Evolutionary conservation across 2,329 filamentous ascomycete genomes (phyloP), one percentile per base, ranked within the genome.

Genomic region (Epichloe scottii): DNA sequence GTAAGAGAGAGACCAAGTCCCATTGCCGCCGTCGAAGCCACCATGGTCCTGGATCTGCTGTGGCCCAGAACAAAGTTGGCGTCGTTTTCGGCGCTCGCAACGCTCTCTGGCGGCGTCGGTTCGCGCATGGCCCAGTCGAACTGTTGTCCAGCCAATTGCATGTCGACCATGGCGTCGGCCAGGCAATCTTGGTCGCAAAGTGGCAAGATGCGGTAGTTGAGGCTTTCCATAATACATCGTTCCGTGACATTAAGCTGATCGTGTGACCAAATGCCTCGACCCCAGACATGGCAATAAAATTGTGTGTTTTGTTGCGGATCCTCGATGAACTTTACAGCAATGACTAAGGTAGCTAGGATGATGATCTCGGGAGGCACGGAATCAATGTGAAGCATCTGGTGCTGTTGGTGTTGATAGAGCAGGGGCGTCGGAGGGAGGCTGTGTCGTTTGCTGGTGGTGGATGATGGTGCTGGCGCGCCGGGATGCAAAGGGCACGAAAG

Each of bases 291-390:
- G 54, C 71, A 70, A 65, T 80, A 83, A 59, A 75, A 74, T 46
- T 68, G 66, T 1, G 78, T 77, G 4, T 71, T 66, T 54, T 75
- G 71, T 58, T 79, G 73, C 48, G 69, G 66, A 65, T 85, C 82
- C 57, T 83, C 77, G 43, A 76, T 71, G 59, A 84, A 85, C 65
- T 85, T 85, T 60, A 74, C 70, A n/a, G 81, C 79, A 49, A 85
- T 77, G 55, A 82, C 70, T 17, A 85, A 68, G 1, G 81, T 78
- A 1, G 75, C 71, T n/a, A 85, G 69, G 48, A 82, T 71, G 56
- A 85, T 80, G 53, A 85, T 61, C 62, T 85, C 81, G 49, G 81
- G 80, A 53, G 68, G 70, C 53, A 84, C 72, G 12, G 73, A 73
- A 66, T 84, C 79, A 62, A 82, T 80, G 64, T 83, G 77, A 43